Evolutionary conservation across 257 asterid species (phyloP).

Genomic region (Anisodus acutangulus): DNA sequence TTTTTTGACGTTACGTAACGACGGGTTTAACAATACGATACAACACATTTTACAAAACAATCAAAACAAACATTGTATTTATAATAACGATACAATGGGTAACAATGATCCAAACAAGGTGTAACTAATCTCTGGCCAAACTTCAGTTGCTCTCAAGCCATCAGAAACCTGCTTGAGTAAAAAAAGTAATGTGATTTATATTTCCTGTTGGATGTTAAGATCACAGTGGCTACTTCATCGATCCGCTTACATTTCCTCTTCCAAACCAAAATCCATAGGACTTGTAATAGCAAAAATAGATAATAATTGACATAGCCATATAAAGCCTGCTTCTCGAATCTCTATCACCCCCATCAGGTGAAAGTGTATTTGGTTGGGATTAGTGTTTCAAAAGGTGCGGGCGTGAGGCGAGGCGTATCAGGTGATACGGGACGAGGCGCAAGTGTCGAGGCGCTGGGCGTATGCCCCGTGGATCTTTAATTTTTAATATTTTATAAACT

Average conservation of each 20-base stretch:
- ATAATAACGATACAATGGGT: no score
- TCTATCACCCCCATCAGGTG: background rate
- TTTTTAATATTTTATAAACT: no score
- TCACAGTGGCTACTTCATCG: background rate
- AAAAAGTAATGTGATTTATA: background rate
- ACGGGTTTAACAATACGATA: no score
- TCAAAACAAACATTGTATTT: no score
- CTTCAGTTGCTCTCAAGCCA: constrained; percentile 4
- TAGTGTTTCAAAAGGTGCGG: no score
- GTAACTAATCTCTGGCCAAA: background rate
- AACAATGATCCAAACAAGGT: no score
- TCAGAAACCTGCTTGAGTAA: constrained; percentile 13
- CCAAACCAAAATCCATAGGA: background rate
- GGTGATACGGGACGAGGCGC: no score
- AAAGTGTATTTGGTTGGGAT: background rate
- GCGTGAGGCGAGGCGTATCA: no score
- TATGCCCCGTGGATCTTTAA: no score
- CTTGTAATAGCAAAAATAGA: constrained; percentile 6
- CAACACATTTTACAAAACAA: no score
- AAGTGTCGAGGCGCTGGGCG: no score
- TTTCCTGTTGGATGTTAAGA: background rate
- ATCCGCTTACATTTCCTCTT: background rate
- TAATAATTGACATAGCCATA: background rate
- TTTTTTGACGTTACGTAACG: no score
- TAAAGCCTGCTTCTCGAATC: background rate